Evolutionary conservation across 2,329 filamentous ascomycete species (phyloP), one percentile per base, ranked within the genome.

Genomic region (Phoma herbarum): DNA sequence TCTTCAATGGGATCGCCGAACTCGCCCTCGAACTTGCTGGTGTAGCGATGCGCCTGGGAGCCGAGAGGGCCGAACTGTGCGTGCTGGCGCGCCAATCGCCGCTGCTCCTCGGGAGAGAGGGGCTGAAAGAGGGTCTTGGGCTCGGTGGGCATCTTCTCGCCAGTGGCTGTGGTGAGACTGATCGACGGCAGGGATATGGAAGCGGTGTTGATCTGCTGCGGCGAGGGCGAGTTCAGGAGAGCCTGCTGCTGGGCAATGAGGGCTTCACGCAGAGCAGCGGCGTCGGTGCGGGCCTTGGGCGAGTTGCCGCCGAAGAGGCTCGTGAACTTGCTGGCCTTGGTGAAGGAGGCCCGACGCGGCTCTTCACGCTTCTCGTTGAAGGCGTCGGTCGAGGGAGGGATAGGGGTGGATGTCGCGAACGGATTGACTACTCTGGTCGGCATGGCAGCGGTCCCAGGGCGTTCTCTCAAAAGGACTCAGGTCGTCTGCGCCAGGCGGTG

Each of bases 1-100:
- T 99, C 95, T 75, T 97, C 92, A 59, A 98, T 83, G 5, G 94
- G 93, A 35, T 92, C 86, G 44, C 88, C 88, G 58, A 98, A 90
- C 37, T 89, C 86, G 67, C 93, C 94, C 61, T 90, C 88, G 76
- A 96, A 93, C 77, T 90, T 88, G 83, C 93, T 97, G 63, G 91
- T 89, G 81, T 97, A 97, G 74, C 91, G 86, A 79, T 99, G 94
- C 71, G 85, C 90, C 49, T 88, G 86, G 65, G 92, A 89, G 65
- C 88, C 85, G 48, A 98, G 83, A 16, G 94, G 94, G 12, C 91
- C 95, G 73, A 98, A 99, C 74, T 98, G 93, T 33, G 94, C 90
- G 73, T 98, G 91, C 69, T 89, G 86, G 74, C 88, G 89, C 58
- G 89, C 89, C 76, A 92, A 85, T 62, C 86, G 86, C 61, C 89